Evolutionary conservation across 768 basidiomycete genomes (phyloP).

Genomic region (Phlebiopsis flavidoalba): DNA sequence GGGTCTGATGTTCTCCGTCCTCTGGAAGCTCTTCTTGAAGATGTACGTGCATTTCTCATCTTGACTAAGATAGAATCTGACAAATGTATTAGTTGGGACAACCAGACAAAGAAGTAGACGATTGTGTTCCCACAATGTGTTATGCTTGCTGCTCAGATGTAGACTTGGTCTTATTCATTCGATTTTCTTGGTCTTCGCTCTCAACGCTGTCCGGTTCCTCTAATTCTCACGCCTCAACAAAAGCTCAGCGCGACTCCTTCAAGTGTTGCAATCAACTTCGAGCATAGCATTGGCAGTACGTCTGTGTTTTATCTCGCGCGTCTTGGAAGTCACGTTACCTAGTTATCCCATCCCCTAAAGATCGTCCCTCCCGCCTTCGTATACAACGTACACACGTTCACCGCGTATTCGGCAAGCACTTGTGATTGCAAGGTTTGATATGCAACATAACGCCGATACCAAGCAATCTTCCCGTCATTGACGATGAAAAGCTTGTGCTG

Average conservation of each 20-base stretch:
- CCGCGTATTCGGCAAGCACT: not conserved
- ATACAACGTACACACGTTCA: not conserved
- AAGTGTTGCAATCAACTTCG: too few species aligned
- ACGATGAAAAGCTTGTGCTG: not conserved
- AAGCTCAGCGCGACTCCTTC: too few species aligned
- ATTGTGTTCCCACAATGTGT: not conserved
- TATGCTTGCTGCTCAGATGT: not conserved
- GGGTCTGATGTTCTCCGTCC: slow-evolving; percentile 82
- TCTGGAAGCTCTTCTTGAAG: slow-evolving; percentile 91
- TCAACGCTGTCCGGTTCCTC: too few species aligned
- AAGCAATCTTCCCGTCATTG: not conserved
- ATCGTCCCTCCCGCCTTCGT: not conserved
- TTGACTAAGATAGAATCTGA: not conserved
- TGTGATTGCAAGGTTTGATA: not conserved
- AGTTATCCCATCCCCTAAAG: not conserved
- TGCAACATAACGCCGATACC: not conserved
- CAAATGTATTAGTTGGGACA: slow-evolving; percentile 2
- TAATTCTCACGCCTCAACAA: too few species aligned
- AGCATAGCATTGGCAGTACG: too few species aligned
- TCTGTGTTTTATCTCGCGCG: too few species aligned
- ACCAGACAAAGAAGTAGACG: slow-evolving; percentile 4
- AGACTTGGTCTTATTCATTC: not conserved
- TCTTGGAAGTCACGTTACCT: not conserved
- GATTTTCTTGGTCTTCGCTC: too few species aligned
- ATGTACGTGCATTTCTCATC: slow-evolving; percentile 47